phyloP scores from a whole-genome alignment of 768 basidiomycete genomes.

The Cystofilobasidium bisporidii region DNA sequence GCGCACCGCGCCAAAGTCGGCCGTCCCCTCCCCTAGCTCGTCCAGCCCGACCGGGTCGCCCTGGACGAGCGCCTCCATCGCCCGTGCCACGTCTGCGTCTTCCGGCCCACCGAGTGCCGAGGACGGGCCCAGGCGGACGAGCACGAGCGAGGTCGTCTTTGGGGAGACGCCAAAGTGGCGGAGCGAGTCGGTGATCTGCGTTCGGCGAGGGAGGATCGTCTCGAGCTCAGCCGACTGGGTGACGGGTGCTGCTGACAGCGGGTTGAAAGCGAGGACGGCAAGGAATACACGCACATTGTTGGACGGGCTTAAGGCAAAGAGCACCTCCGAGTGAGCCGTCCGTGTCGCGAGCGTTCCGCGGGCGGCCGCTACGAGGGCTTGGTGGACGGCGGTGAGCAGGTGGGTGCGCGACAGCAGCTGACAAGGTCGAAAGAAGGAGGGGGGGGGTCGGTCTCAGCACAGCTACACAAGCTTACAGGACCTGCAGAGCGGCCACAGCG shows the following conservation, averaged over 20 bases:
- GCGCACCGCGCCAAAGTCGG: slow-evolving; percentile 64
- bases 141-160: slow-evolving; percentile 53
- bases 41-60: slow-evolving; percentile 11
- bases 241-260: too few relatives aligned
- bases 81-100: neutral
- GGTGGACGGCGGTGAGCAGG: slow-evolving; percentile 71
- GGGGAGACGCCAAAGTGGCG: slow-evolving; percentile 74
- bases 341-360: slow-evolving; percentile 61
- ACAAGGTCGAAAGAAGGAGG: neutral
- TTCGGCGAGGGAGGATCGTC: neutral
- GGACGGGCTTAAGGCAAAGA: slow-evolving; percentile 77
- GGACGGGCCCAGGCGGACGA: slow-evolving; percentile 53
- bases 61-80: slow-evolving; percentile 19
- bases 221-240: too few relatives aligned
- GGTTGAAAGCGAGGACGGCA: too few relatives aligned
- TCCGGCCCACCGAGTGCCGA: neutral
- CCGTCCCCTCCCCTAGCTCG: slow-evolving; percentile 43
- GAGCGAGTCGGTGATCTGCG: slow-evolving; percentile 84
- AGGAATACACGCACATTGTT: slow-evolving; percentile 61
- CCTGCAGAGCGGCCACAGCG: too few relatives aligned
- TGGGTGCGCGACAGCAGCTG: slow-evolving; percentile 75
- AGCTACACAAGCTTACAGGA: too few relatives aligned
- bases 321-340: slow-evolving; percentile 80
- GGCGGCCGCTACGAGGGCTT: slow-evolving; percentile 62
- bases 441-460: neutral